These are phyloP conservation scores for Tetraselmis chui DNA, from an alignment of 139 green algal species.

Conservation along the genomic window DNA sequence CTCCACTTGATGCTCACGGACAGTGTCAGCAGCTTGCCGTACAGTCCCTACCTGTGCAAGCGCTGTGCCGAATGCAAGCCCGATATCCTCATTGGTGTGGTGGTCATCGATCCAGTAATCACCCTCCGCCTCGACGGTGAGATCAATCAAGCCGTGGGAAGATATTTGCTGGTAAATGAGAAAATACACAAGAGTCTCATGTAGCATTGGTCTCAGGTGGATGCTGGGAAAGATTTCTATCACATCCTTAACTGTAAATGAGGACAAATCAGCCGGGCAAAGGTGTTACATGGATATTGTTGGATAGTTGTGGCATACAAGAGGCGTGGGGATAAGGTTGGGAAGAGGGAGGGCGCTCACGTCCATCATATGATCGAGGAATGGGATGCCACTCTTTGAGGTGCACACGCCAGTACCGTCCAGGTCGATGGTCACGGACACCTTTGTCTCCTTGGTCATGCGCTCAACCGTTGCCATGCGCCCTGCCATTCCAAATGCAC, in stretches of 20 bases:
- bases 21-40: too few relatives aligned
- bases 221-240: too few relatives aligned
- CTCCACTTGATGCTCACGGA: too few relatives aligned
- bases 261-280: too few relatives aligned
- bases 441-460: slow-evolving; percentile 87
- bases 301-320: too few relatives aligned
- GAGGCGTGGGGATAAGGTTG: background rate
- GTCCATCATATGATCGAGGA: slow-evolving; percentile 99
- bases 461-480: slow-evolving; percentile 40
- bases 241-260: too few relatives aligned
- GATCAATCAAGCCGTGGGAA: slow-evolving; percentile 79
- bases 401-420: slow-evolving; percentile 84
- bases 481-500: background rate
- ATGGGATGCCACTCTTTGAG: slow-evolving; percentile 70
- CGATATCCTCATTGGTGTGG: slow-evolving; percentile 97
- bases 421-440: slow-evolving; percentile 84
- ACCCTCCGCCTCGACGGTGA: slow-evolving; percentile 71
- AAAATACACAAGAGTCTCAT: too few relatives aligned
- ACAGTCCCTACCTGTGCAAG: background rate
- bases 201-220: too few relatives aligned
- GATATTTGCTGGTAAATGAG: slow-evolving; percentile 74
- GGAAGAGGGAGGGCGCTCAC: slow-evolving; percentile 7
- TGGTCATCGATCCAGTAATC: slow-evolving; percentile 99
- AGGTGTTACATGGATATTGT: too few relatives aligned
- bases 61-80: slow-evolving; percentile 43